phyloP scores from a whole-genome alignment of 1,284 basidiomycete genomes.

The Ceratobasidium sp. region DNA sequence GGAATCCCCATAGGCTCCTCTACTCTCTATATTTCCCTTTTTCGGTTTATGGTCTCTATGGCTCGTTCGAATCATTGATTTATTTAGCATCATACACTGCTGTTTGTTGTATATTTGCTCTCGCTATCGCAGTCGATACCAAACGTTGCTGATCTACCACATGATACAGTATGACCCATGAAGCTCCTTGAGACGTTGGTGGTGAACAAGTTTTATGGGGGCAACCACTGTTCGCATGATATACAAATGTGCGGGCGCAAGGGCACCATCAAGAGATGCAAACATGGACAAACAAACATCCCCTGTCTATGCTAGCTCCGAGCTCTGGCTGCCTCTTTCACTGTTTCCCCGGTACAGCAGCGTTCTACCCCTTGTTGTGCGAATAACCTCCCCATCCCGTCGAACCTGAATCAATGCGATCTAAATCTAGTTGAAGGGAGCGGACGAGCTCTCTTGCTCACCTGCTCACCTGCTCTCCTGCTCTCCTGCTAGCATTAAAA shows the following conservation, averaged over 20 bases:
- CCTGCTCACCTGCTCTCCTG: no score
- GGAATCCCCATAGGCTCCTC: background rate
- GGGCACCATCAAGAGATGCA: background rate
- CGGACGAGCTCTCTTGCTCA: no score
- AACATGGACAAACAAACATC: constrained; percentile 1
- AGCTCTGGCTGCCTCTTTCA: constrained; percentile 5
- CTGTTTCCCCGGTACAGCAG: constrained; percentile 9
- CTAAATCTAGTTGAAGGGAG: background rate
- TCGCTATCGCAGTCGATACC: background rate
- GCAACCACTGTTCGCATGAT: no score
- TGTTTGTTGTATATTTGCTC: constrained; percentile 18
- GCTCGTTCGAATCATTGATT: constrained; percentile 25
- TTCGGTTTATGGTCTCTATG: background rate
- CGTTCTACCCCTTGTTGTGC: constrained; percentile 9
- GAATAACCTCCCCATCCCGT: background rate
- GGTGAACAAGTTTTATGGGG: no score
- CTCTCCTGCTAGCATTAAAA: no score
- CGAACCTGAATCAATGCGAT: constrained; percentile 9
- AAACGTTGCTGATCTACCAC: background rate
- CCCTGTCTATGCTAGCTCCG: background rate
- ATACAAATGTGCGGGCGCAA: background rate
- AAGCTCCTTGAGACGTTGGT: no score
- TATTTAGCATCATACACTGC: constrained; percentile 14
- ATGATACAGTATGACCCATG: no score
- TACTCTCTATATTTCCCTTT: background rate